Evolutionary conservation across 805 yeast species (phyloP), one percentile per base, ranked within the genome.

Genomic region (Wickerhamiella allomyrinae): DNA sequence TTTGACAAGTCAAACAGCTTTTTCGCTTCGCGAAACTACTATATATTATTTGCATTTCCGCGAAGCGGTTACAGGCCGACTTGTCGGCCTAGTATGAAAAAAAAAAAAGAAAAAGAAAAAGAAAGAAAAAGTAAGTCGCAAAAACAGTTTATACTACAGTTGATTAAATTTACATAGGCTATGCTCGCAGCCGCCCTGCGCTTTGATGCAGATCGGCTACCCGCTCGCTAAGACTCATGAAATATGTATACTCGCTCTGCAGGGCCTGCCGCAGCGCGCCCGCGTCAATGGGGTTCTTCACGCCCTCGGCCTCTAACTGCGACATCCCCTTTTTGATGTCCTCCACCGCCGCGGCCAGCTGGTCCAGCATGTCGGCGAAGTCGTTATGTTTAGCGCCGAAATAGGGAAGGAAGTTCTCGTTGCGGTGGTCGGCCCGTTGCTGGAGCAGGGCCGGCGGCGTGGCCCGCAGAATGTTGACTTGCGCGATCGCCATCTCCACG

Each of bases 191-290:
- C n/a, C 39, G 19, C 3, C 24, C 27, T 2, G 24, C 70, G 13
- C 63, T 62, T 41, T 71, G 75, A 57, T 80, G 87, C 29, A 78
- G 62, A 53, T 76, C 83, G 3, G 87, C 86, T 54, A 79, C 74
- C 17, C 71, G 67, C 53, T 78, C 81, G 42, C 84, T 77, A 40
- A 80, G 65, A 54, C 79, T 81, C 74, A 79, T 76, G 56, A 79
- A 79, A 44, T 80, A 67, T 39, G 64, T 62, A 55, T 78, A 77
- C 60, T 79, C 86, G 47, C 72, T 75, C 49, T 70, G 73, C 40
- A 63, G 44, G 7, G 63, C 49, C 25, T 38, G 41, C 41, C 42
- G 36, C 47, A 73, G 66, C 23, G 35, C 41, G 9, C 35, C 13
- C 8, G 54, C 49, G 29, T 51, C 53, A 20, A 45, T 39, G 7